phyloP scores from a whole-genome alignment of 148 eudicot species.

The Heliosperma pusillum region DNA sequence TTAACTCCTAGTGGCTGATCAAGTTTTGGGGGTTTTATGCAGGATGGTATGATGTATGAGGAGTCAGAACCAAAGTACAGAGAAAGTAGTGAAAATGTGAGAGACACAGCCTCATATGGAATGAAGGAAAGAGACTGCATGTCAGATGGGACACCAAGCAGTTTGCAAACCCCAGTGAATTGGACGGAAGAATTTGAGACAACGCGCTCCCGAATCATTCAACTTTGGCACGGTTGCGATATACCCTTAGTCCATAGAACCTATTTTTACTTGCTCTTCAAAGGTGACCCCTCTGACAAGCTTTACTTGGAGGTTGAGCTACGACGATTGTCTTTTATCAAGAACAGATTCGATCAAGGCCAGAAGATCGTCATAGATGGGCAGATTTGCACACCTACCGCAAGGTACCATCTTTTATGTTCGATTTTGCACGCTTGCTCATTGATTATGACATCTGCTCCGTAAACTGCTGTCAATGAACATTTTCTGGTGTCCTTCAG shows the following conservation, averaged over 20 bases:
- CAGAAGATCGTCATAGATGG: slow-evolving; percentile 48
- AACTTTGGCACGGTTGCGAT: slow-evolving; percentile 80
- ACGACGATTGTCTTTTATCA: slow-evolving; percentile 75
- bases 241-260: slow-evolving; percentile 76
- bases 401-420: slow-evolving; percentile 43
- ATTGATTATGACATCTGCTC: too few species aligned
- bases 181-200: slow-evolving; percentile 64
- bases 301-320: slow-evolving; percentile 90
- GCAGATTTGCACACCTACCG: slow-evolving; percentile 39
- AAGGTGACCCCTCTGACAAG: slow-evolving; percentile 85
- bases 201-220: slow-evolving; percentile 50
- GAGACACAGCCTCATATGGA: slow-evolving; percentile 13
- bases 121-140: slow-evolving; percentile 30
- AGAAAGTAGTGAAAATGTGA: slow-evolving; percentile 15
- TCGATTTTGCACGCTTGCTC: neutral
- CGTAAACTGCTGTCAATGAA: too few species aligned
- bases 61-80: slow-evolving; percentile 34
- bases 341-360: slow-evolving; percentile 46
- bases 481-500: too few species aligned
- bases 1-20: neutral
- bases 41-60: slow-evolving; percentile 30
- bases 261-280: slow-evolving; percentile 77
- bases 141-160: slow-evolving; percentile 25
- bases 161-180: slow-evolving; percentile 30
- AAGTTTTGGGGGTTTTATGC: slow-evolving; percentile 16